phyloP scores from a whole-genome alignment of 306 rosid genomes.

The Aeschynomene evenia region DNA sequence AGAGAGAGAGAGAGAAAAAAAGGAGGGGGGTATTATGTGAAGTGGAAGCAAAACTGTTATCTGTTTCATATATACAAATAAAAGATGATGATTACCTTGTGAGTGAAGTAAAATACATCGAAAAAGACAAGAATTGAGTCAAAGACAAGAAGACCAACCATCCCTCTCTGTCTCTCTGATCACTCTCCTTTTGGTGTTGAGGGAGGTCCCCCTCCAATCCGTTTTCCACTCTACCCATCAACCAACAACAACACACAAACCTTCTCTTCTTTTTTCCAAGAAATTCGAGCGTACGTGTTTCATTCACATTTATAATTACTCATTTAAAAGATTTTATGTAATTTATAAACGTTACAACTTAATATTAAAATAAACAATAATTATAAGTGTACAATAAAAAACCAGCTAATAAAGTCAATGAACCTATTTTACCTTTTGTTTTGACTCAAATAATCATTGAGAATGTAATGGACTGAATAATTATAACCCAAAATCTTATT shows the following conservation, averaged over 20 bases:
- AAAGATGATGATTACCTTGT: constrained; percentile 80
- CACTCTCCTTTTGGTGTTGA: constrained; percentile 34
- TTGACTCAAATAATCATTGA: too few relatives aligned
- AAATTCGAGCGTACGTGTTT: too few relatives aligned
- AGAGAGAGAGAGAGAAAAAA: constrained; percentile 5
- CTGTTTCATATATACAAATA: constrained; percentile 29
- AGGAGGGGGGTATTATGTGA: constrained; percentile 56
- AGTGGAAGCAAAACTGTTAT: constrained; percentile 72
- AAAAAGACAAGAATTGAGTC: constrained; percentile 67
- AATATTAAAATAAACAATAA: too few relatives aligned
- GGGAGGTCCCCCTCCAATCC: constrained; percentile 99
- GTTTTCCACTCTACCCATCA: constrained; percentile 94
- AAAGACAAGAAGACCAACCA: constrained; percentile 72
- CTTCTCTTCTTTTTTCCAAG: constrained; percentile 12
- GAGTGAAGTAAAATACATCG: constrained; percentile 79
- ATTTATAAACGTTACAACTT: too few relatives aligned
- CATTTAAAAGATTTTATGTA: too few relatives aligned
- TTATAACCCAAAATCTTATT: too few relatives aligned
- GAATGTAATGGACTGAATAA: too few relatives aligned
- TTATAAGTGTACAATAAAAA: too few relatives aligned
- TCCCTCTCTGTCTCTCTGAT: constrained; percentile 35
- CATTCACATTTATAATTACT: too few relatives aligned
- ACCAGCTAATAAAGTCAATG: too few relatives aligned
- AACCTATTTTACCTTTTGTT: too few relatives aligned
- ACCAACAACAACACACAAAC: constrained; percentile 72